A percentile compares a stretch with the other conserved stretches of the same genome.
Conservation (phyloP, 768 basidiomycete species). For the Xerocomellus chrysenteron region DNA sequence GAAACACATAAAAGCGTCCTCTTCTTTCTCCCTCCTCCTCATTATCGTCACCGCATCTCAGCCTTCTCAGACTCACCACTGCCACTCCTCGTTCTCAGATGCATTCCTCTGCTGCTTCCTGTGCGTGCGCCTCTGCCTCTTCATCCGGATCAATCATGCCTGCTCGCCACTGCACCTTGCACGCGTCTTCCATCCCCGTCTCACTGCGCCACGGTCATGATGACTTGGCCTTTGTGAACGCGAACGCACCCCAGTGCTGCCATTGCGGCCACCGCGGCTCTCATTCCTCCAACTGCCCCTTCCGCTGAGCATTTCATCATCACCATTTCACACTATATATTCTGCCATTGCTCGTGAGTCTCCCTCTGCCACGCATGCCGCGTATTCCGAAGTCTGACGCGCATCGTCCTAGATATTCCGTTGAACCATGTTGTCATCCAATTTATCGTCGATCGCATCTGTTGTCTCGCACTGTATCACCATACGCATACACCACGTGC, state of each 20-base stretch:
- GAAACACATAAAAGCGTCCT: conserved; percentile 30
- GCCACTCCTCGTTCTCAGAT: conserved; percentile 8
- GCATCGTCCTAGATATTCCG: conserved; percentile 14
- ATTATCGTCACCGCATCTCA: conserved; percentile 1
- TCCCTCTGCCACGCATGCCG: neutral
- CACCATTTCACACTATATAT: conserved; percentile 29
- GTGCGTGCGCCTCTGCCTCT: conserved; percentile 12
- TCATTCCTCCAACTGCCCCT: conserved; percentile 61
- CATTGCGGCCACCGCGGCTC: conserved; percentile 71
- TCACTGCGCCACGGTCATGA: conserved; percentile 22
- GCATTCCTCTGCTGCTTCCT: conserved; percentile 19
- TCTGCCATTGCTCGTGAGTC: conserved; percentile 21
- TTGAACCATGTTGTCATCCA: conserved; percentile 31
- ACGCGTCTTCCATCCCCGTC: conserved; percentile 23
- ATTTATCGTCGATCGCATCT: conserved; percentile 33
- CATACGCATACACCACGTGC: conserved; percentile 36
- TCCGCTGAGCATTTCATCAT: conserved; percentile 43
- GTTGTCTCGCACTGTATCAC: conserved; percentile 32
- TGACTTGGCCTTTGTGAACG: conserved; percentile 39
- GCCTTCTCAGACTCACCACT: neutral
- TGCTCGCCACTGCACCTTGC: conserved; percentile 4
- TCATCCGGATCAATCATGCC: conserved; percentile 6
- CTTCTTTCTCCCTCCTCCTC: neutral
- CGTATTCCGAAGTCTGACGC: neutral
- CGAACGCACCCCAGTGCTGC: conserved; percentile 73